Base-by-base conservation (phyloP, 257 asterid species). In the Salvia splendens region DNA sequence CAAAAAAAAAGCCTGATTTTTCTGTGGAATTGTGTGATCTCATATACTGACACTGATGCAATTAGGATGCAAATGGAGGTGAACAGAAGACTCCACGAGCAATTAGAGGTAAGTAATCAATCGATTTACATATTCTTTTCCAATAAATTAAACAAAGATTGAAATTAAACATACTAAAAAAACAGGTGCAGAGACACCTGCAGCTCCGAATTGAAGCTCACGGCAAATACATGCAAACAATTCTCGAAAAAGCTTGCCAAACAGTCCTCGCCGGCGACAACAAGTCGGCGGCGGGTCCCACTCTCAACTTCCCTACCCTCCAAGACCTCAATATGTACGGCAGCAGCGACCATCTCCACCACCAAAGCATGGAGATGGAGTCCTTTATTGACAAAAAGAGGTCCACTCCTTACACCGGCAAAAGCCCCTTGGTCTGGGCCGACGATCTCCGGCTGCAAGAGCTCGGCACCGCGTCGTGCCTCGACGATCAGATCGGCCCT, bases 21-120 rank as follows among this genome's bases (percentile, higher is more conserved):
- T 16, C 10, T 33, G 14, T 71, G 75, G 73, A 20, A 71, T 47
- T 61, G 69, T 66, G 64, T 73, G 61, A 69, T 69, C 67, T 80
- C 49, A 61, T 80, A 67, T 75, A 77, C 74, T 14, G 50, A 75
- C 64, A 75, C 67, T 85, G 75, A 86, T 86, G 78, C 78, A 80
- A 81, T 79, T 70, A 90, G 99, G 95, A 94, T 90, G 97, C 99
- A 93, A 80, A 90, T 90, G 96, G 99, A 93, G 77, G 99, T 93
- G 64, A 95, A 90, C 71, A 72, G 96, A 87, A 82, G 99, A 76
- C 89, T 93, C 72, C 97, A 93, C 53, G 99, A 93, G 77, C 99
- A 93, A 63, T 38, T 93, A 45, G 99, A 93, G 97, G 98, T 89
- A 84, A 59, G 8, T 20, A 51, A 52, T 17, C 1, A 17, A 17